phyloP scores from a whole-genome alignment of 805 yeast species.

The Hermanozyma aechmeae region DNA sequence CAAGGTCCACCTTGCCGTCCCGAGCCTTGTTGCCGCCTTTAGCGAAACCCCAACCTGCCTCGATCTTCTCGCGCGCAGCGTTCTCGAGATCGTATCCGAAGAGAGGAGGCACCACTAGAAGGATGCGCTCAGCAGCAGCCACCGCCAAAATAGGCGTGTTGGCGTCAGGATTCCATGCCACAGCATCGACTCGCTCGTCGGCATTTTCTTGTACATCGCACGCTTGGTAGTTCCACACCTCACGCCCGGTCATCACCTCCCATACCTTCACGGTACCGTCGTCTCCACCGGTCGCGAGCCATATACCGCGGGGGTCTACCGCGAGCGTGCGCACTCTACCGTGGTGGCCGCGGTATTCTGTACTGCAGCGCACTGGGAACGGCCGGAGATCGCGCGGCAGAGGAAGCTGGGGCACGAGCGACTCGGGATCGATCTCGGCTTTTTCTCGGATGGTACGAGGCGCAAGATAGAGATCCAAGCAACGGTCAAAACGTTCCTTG shows the following conservation, averaged over 20 bases:
- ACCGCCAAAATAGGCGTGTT: slow-evolving; percentile 74
- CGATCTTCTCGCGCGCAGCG: slow-evolving; percentile 66
- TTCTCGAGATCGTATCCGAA: slow-evolving; percentile 86
- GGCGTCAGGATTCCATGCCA: slow-evolving; percentile 86
- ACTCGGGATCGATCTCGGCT: slow-evolving; percentile 90
- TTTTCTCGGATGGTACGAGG: slow-evolving; percentile 91
- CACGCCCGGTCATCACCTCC: slow-evolving; percentile 94
- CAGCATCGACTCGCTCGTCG: slow-evolving; percentile 71
- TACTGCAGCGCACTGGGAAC: slow-evolving; percentile 87
- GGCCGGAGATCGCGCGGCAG: slow-evolving; percentile 95
- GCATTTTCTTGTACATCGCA: slow-evolving; percentile 42
- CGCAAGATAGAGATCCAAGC: slow-evolving; percentile 87
- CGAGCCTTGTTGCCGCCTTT: slow-evolving; percentile 47
- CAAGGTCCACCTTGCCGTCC: slow-evolving; percentile 25
- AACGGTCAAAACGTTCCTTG: slow-evolving; percentile 89
- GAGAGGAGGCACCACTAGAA: slow-evolving; percentile 79
- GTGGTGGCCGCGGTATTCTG: slow-evolving; percentile 72
- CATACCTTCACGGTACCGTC: slow-evolving; percentile 95
- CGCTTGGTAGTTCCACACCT: slow-evolving; percentile 59
- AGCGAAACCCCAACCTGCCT: slow-evolving; percentile 86
- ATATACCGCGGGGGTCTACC: slow-evolving; percentile 82
- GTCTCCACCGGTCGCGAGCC: slow-evolving; percentile 97
- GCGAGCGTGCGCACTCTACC: slow-evolving; percentile 77
- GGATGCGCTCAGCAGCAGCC: slow-evolving; percentile 72
- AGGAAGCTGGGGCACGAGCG: slow-evolving; percentile 91